Base-by-base conservation (phyloP, 1,139 yeast genomes). In the Petasospora rhodanensis region DNA sequence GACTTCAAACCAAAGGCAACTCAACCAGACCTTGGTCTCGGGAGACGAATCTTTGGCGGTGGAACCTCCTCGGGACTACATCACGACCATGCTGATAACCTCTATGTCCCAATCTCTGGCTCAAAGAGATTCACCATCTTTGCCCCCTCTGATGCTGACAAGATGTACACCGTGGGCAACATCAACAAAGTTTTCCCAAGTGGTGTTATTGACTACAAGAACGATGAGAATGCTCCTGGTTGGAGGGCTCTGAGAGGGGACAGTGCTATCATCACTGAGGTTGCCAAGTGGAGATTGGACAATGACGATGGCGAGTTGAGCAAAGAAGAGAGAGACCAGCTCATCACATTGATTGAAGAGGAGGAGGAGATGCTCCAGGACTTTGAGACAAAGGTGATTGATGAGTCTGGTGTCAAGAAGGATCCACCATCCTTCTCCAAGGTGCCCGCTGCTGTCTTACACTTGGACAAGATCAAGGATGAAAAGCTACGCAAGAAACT, bases 81-180 rank as follows among this genome's bases (percentile, higher is more conserved):
- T 47, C 91, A 81, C 52, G 91, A 81, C 51, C 87, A 80, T 55
- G 83, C 89, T 1, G 87, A 80, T 51, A 81, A 81, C 48, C 58
- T 80, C 24, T 81, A 81, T 52, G 61, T 80, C 3, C 68, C 81
- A 2, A 52, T 76, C 1, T 59, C 67, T 18, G 91, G 89, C 0
- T 51, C 52, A n/a, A 81, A 81, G 48, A 53, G 86, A 40, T 80
- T 81, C 52, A 79, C 87, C 0, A 45, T 81, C 4, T 78, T 67
- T 49, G 63, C 79, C 7, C 89, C 91, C 1, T 59, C 61, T 16
- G 81, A 74, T 47, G 84, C 81, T 0, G 54, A 55, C 6, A 67
- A 67, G 38, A 57, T 81, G 50, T 64, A 68, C 49, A 79, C 87
- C 0, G 73, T 76, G 13, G 91, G 89, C 0, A 63, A 64, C 18